Conservation (phyloP, 768 basidiomycete species). For the Pleurotus cornucopiae region DNA sequence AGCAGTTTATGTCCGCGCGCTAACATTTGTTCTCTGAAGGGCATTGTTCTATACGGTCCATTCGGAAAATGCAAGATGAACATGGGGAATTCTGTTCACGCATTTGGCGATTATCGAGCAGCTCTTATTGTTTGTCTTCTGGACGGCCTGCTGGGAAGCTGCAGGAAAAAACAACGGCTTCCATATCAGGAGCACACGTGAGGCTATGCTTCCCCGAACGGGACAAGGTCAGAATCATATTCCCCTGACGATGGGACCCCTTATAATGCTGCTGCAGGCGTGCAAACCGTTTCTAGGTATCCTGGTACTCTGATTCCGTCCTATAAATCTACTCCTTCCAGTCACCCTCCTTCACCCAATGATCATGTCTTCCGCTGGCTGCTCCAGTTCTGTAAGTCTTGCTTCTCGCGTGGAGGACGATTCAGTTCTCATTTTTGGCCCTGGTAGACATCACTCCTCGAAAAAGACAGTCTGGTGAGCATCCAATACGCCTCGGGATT, state of each 20-base stretch:
- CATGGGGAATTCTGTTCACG: not conserved
- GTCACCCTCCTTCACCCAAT: not conserved
- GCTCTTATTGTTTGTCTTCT: constrained; percentile 2
- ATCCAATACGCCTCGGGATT: not conserved
- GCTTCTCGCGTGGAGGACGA: not conserved
- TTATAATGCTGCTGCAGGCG: constrained; percentile 2
- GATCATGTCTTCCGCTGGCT: constrained; percentile 9
- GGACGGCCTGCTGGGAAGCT: constrained; percentile 3
- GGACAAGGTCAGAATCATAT: constrained; percentile 9
- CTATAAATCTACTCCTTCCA: not conserved
- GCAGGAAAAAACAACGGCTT: constrained; percentile 4
- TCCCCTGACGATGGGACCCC: constrained; percentile 8
- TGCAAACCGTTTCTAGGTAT: constrained; percentile 3
- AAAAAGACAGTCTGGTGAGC: constrained; percentile 6
- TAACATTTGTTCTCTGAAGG: constrained; percentile 2
- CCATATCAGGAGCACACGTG: constrained; percentile 4
- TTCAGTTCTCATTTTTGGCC: not conserved
- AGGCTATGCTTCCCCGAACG: constrained; percentile 7
- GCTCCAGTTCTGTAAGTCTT: constrained; percentile 7
- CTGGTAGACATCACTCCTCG: constrained; percentile 1
- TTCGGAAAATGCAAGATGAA: not conserved
- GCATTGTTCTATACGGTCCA: not conserved
- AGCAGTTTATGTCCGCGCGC: not conserved
- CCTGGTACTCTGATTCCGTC: not conserved
- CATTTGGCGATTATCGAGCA: not conserved